Percentiles rank a stretch among this genome's conserved stretches.
Evolutionary conservation across 441 rosid species (phyloP).

Genomic region (Brassica hybrid): DNA sequence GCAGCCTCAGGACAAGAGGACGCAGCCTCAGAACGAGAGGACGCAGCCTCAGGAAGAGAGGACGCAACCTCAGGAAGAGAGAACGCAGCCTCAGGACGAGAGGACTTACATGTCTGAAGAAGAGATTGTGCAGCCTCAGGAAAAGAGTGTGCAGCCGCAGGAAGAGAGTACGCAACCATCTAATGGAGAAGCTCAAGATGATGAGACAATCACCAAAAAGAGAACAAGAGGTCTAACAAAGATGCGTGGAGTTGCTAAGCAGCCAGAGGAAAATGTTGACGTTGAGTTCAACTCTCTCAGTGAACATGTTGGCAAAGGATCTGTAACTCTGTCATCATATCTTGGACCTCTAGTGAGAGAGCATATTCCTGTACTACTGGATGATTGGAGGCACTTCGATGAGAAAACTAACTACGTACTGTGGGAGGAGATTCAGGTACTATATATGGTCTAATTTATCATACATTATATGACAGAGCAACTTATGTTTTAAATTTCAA

Average conservation of each 20-base stretch:
- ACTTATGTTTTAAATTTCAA: neutral
- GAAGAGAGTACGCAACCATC: neutral
- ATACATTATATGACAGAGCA: neutral
- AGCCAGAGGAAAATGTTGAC: neutral
- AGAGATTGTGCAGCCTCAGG: too few species aligned
- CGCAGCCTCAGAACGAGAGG: too few species aligned
- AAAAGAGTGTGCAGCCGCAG: too few species aligned
- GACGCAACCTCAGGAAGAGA: neutral
- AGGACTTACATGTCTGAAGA: too few species aligned
- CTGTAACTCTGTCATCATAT: neutral
- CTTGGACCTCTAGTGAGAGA: neutral
- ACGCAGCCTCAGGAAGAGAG: too few species aligned
- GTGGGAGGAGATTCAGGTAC: neutral
- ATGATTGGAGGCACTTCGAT: neutral
- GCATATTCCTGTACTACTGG: neutral
- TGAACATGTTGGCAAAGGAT: neutral
- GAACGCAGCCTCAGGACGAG: too few species aligned
- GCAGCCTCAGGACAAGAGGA: too few species aligned
- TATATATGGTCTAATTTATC: neutral
- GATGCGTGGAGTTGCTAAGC: neutral
- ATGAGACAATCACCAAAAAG: neutral
- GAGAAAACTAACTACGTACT: neutral
- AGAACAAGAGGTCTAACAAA: neutral
- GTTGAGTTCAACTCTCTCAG: neutral
- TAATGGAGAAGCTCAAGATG: neutral